These are phyloP conservation scores for Mrakia gelida DNA, from an alignment of 768 basidiomycete genomes.

Conservation along the genomic window DNA sequence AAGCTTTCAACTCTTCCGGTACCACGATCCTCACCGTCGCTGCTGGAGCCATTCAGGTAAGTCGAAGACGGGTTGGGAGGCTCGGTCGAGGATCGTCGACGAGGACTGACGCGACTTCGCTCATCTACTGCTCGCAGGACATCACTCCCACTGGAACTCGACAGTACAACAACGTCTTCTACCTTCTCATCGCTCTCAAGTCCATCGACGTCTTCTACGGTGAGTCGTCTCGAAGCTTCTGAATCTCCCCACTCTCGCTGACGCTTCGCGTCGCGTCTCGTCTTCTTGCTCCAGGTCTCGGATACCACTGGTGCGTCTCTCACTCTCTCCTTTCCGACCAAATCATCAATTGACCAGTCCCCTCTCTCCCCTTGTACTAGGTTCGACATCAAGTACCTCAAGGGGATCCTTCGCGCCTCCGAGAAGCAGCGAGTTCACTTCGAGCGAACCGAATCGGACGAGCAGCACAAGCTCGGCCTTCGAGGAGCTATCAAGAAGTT, in stretches of 20 bases:
- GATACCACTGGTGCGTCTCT: background rate
- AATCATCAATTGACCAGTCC: background rate
- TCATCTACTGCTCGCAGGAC: background rate
- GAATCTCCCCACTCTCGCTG: background rate
- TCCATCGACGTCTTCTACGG: constrained; percentile 25
- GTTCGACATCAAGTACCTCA: constrained; percentile 19
- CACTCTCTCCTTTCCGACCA: background rate
- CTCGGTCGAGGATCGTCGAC: no score
- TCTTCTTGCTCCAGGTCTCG: background rate
- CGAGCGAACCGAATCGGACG: background rate
- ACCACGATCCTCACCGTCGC: constrained; percentile 21
- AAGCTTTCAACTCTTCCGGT: constrained; percentile 10
- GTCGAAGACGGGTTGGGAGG: no score
- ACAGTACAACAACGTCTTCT: constrained; percentile 24
- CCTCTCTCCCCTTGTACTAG: background rate
- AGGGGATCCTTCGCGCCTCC: background rate
- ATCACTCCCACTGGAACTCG: background rate
- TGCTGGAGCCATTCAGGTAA: constrained; percentile 24
- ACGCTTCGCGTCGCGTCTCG: background rate
- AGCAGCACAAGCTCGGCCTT: constrained; percentile 5
- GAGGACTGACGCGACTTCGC: no score
- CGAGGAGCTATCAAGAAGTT: constrained; percentile 7
- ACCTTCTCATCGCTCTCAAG: constrained; percentile 29
- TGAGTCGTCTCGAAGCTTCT: background rate
- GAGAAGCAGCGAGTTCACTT: constrained; percentile 15